Evolutionary conservation across 331 rosid genomes (phyloP), one percentile per base, ranked within the genome.

Genomic region (Prunus yedoensis): DNA sequence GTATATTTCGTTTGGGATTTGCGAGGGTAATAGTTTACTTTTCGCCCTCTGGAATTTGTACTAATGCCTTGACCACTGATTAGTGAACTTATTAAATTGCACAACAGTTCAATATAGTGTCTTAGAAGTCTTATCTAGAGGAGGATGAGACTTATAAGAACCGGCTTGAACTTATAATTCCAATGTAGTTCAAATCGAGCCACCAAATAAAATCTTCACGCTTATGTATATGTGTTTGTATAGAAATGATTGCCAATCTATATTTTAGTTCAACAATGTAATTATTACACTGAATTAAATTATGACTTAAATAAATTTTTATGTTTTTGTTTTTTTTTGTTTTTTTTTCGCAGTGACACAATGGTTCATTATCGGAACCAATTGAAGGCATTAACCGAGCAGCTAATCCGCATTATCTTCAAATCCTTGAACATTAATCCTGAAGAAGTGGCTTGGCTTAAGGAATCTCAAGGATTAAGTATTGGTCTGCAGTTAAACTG

Each of bases 401-500:
- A 83, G 69, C 57, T 93, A 58, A 73, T 76, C 38, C 15, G 38
- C 27, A 65, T 78, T 45, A 78, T 90, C 27, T 49, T 91, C 11
- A 79, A 59, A 10, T 54, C 68, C 18, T 41, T 91, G 60, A 80
- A 83, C 46, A 74, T 88, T 32, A 16, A 54, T 0, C 63, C 79
- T 2, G 81, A 84, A 51, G 51, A 74, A n/a, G 57, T 75, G 43
- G 68, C 66, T 17, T 91, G 92, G 91, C 76, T 86, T 74, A 32
- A 68, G 76, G 52, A 72, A 79, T 4, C 30, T 57, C 2, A 38
- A 38, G 63, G 38, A 15, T 17, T 58, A 6, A 71, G 46, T 5
- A 64, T 84, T 8, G 94, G 89, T 0, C 11, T 94, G 41, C 98
- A 90, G 73, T 70, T 94, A 2, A 94, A 94, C 58, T 91, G 81